Evolutionary conservation across 495 filamentous ascomycete genomes (phyloP).

Genomic region (Penicillium argentinense): DNA sequence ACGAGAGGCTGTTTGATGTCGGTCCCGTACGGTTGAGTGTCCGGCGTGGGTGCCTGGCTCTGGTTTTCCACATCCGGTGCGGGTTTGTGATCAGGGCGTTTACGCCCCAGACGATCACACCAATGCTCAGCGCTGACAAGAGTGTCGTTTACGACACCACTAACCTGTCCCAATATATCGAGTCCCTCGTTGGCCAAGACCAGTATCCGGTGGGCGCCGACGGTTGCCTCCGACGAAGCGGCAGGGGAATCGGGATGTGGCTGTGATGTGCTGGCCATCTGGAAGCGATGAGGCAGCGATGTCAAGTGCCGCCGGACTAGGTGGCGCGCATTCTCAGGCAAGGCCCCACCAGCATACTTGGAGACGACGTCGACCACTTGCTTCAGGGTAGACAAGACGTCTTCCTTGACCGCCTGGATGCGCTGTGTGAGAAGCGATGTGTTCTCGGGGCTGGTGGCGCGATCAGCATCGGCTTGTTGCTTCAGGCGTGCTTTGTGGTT

Average conservation of each 20-base stretch:
- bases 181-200: slow-evolving; percentile 84
- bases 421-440: slow-evolving; percentile 52
- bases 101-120: slow-evolving; percentile 71
- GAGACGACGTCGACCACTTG: slow-evolving; percentile 76
- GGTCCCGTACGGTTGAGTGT: slow-evolving; percentile 19
- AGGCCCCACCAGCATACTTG: slow-evolving; percentile 76
- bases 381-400: slow-evolving; percentile 74
- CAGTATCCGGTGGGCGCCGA: slow-evolving; percentile 66
- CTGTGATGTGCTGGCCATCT: slow-evolving; percentile 48
- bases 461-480: slow-evolving; percentile 22
- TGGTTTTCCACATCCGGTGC: slow-evolving; percentile 28
- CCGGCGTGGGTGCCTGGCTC: slow-evolving; percentile 13
- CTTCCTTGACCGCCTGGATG: slow-evolving; percentile 68
- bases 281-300: slow-evolving; percentile 75
- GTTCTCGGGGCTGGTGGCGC: slow-evolving; percentile 26
- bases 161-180: slow-evolving; percentile 86
- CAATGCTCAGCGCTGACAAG: slow-evolving; percentile 84
- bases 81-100: slow-evolving; percentile 33
- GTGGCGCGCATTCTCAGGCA: slow-evolving; percentile 78
- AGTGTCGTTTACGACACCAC: slow-evolving; percentile 76
- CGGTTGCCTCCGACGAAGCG: slow-evolving; percentile 41
- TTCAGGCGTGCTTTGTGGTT: slow-evolving; percentile 19
- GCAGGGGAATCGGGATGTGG: slow-evolving; percentile 39
- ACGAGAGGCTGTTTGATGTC: slow-evolving; percentile 41
- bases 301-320: slow-evolving; percentile 78